These are phyloP conservation scores for Paecilomyces dactylethromorphus DNA, from an alignment of 2,329 filamentous ascomycete species.

Conservation along the genomic window DNA sequence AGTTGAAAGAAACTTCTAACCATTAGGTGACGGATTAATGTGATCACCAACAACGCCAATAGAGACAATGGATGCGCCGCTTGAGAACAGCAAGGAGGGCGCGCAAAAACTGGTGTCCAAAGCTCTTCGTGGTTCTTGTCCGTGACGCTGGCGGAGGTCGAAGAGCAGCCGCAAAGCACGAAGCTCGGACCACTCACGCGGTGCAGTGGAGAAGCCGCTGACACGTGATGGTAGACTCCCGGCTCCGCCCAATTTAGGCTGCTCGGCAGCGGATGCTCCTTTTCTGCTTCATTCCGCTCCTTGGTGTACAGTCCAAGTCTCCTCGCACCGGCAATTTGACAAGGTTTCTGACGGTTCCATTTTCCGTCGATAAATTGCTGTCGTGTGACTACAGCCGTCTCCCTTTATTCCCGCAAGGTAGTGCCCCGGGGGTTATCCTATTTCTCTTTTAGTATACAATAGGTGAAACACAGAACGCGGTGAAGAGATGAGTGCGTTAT, in stretches of 20 bases:
- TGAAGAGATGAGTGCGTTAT: constrained; percentile 21
- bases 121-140: not conserved
- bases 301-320: not conserved
- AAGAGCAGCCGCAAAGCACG: not conserved
- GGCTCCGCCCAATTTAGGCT: not conserved
- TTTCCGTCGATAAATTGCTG: not conserved
- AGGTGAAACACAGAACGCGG: not conserved
- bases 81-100: not conserved
- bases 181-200: not conserved
- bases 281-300: not conserved
- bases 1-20: not conserved
- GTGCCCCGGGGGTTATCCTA: not conserved
- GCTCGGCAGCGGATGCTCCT: not conserved
- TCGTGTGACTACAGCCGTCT: not conserved
- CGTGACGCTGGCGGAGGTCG: not conserved
- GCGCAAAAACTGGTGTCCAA: no score
- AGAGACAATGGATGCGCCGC: not conserved
- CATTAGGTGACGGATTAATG: not conserved
- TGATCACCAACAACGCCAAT: not conserved
- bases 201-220: not conserved
- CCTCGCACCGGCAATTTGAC: not conserved
- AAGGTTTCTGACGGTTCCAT: not conserved
- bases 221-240: not conserved
- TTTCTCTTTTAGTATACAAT: not conserved
- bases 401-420: not conserved